Conservation (phyloP, 768 basidiomycete species). For the Tubosaeta sp. region DNA sequence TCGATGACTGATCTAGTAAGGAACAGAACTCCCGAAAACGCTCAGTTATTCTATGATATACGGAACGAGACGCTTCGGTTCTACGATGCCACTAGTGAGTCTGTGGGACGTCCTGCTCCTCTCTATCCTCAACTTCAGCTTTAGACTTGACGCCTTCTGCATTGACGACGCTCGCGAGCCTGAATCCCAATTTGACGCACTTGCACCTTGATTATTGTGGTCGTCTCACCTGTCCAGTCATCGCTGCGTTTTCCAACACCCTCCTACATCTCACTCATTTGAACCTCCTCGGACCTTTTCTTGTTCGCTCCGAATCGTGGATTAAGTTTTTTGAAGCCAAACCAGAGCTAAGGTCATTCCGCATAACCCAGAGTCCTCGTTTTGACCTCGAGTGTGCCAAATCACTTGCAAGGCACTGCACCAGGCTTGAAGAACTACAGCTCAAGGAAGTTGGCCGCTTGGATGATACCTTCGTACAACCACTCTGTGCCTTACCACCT, state of each 20-base stretch:
- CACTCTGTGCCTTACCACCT: conserved; percentile 36
- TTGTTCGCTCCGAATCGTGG: conserved; percentile 75
- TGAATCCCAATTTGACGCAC: conserved; percentile 80
- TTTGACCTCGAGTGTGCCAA: conserved; percentile 70
- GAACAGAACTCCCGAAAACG: conserved; percentile 72
- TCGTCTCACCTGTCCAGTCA: conserved; percentile 60
- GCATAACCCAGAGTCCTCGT: conserved; percentile 81
- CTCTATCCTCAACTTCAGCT: conserved; percentile 1
- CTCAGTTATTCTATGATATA: conserved; percentile 76
- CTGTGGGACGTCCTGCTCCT: neutral
- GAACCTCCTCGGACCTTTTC: conserved; percentile 84
- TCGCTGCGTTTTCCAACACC: conserved; percentile 54
- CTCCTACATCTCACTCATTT: conserved; percentile 67
- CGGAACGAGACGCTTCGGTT: conserved; percentile 64
- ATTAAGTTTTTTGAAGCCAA: conserved; percentile 63
- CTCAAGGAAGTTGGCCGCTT: conserved; percentile 76
- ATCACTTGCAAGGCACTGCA: conserved; percentile 48
- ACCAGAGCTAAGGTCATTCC: conserved; percentile 62
- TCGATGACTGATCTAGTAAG: neutral
- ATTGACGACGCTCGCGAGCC: conserved; percentile 62
- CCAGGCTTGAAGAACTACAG: conserved; percentile 62
- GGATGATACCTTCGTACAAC: conserved; percentile 56
- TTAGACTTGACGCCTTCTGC: conserved; percentile 68
- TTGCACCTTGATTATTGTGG: conserved; percentile 88
- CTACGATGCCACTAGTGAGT: conserved; percentile 88